Evolutionary conservation across 2,329 filamentous ascomycete species (phyloP).

Genomic region (Monilinia polystroma): DNA sequence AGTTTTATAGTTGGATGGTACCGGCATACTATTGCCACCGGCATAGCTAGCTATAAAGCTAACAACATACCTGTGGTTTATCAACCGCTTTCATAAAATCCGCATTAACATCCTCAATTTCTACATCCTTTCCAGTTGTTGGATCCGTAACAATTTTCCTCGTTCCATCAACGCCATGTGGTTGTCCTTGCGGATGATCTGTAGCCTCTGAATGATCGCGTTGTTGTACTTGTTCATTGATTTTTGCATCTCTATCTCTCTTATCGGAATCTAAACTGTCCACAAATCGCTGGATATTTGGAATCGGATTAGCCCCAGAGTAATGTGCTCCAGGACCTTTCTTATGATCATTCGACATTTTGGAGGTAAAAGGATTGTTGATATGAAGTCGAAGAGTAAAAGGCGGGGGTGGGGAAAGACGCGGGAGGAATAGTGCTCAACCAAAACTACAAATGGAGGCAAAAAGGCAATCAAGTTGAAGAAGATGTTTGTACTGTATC

Average conservation of each 20-base stretch:
- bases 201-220: conserved; percentile 43
- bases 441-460: background rate
- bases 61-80: conserved; percentile 61
- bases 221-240: conserved; percentile 55
- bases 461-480: background rate
- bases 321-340: conserved; percentile 28
- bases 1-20: conserved; percentile 21
- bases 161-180: conserved; percentile 42
- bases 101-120: conserved; percentile 78
- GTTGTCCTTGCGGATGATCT: conserved; percentile 46
- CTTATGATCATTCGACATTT: conserved; percentile 24
- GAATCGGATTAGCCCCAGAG: conserved; percentile 32
- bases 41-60: background rate
- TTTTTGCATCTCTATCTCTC: conserved; percentile 66
- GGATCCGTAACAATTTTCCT: conserved; percentile 76
- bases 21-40: background rate
- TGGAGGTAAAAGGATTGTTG: background rate
- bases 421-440: background rate
- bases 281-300: conserved; percentile 45
- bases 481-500: background rate
- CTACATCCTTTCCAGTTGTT: conserved; percentile 79
- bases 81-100: conserved; percentile 68
- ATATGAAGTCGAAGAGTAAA: background rate
- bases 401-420: background rate
- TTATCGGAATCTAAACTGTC: conserved; percentile 77